These are phyloP conservation scores for Stagonosporopsis chrysanthemi DNA, from an alignment of 2,329 filamentous ascomycete species.

Conservation along the genomic window DNA sequence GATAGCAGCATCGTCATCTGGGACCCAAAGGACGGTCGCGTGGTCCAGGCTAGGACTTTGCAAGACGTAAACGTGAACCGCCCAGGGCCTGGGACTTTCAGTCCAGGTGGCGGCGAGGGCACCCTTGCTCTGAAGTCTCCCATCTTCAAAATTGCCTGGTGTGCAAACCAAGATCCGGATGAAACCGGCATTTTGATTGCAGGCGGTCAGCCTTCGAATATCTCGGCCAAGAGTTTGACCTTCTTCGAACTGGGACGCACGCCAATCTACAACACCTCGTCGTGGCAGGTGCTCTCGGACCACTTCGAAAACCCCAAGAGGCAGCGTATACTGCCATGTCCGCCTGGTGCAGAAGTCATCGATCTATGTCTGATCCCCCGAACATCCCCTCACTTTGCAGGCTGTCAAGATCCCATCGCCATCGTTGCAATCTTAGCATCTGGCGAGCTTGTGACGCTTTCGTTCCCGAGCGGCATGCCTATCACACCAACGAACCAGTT, in stretches of 20 bases:
- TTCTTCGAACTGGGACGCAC: slow-evolving; percentile 90
- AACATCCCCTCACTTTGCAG: slow-evolving; percentile 81
- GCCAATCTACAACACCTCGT: slow-evolving; percentile 88
- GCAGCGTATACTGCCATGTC: slow-evolving; percentile 75
- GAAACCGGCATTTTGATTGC: slow-evolving; percentile 89
- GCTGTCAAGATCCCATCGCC: slow-evolving; percentile 89
- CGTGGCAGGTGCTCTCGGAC: slow-evolving; percentile 81
- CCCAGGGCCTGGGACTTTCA: slow-evolving; percentile 59
- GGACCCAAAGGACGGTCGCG: slow-evolving; percentile 87
- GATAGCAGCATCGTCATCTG: slow-evolving; percentile 93
- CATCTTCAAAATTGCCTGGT: slow-evolving; percentile 85
- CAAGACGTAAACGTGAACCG: slow-evolving; percentile 77
- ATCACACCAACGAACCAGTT: slow-evolving; percentile 93
- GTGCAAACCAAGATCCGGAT: slow-evolving; percentile 90
- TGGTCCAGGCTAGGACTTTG: slow-evolving; percentile 83
- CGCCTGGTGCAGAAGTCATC: slow-evolving; percentile 76
- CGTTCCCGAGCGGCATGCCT: slow-evolving; percentile 89
- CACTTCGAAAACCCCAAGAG: slow-evolving; percentile 81
- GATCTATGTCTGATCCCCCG: slow-evolving; percentile 87
- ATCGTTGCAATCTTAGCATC: slow-evolving; percentile 80
- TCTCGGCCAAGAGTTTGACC: slow-evolving; percentile 77
- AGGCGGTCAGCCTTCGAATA: slow-evolving; percentile 75
- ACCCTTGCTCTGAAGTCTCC: slow-evolving; percentile 72
- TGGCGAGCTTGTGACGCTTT: slow-evolving; percentile 87
- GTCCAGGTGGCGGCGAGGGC: slow-evolving; percentile 54